Evolutionary conservation across 2,329 filamentous ascomycete genomes (phyloP), one percentile per base, ranked within the genome.

Genomic region (Penicillium sp.): DNA sequence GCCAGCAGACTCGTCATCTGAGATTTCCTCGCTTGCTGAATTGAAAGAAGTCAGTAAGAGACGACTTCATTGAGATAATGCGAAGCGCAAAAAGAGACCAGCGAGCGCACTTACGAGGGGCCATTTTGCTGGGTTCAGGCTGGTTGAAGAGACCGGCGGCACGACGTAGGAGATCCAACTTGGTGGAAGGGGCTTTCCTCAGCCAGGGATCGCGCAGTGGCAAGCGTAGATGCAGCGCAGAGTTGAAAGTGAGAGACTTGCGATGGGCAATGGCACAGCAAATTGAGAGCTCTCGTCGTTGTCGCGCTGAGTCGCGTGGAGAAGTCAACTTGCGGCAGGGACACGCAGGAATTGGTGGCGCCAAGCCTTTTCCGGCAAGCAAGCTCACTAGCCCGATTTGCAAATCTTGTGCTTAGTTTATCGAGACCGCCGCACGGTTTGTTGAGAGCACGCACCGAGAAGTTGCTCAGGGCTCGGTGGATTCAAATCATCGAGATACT

Each of bases 321-420:
- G 42, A 47, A 48, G 45, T 18, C 47, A 16, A 35, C 49, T 52
- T 35, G 43, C 18, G 24, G 28, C 23, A n/a, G 33, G 21, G 58
- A 61, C 61, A 63, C 64, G 30, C 26, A 20, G n/a, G 56, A 35
- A 38, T 26, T 18, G 9, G 61, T 56, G 11, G 52, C 70, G 65
- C 72, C 70, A 73, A 65, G 62, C 72, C 69, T 16, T 30, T 65
- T 73, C 59, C 28, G 64, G 70, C 56, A 69, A 66, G 62, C 64
- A 73, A n/a, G 72, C 56, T 54, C 68, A 73, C 71, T 72, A 72
- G 70, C 64, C 64, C 61, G 55, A 64, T 62, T 62, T 58, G 63
- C 65, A 63, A 63, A 54, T 55, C 52, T 57, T 60, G 59, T 56
- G 45, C 48, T 59, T 62, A 16, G 61, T 57, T 52, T 47, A 62